These are phyloP conservation scores for Diaporthe aspalathi DNA, from an alignment of 2,329 filamentous ascomycete species.

Conservation along the genomic window DNA sequence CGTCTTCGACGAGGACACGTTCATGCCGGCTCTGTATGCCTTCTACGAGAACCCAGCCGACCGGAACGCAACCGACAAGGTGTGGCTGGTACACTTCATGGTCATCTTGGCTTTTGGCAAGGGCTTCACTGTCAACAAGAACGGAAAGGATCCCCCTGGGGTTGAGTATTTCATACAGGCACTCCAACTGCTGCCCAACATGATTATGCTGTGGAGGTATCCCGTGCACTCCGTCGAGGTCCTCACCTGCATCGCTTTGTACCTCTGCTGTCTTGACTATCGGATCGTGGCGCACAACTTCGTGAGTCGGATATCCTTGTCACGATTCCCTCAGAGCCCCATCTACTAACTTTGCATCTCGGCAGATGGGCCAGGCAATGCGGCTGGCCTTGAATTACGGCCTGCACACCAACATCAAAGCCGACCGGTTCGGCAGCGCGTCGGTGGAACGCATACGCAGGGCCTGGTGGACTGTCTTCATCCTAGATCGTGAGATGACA, in stretches of 20 bases:
- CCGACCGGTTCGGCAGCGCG: conserved; percentile 53
- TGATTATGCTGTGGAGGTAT: conserved; percentile 21
- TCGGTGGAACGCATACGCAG: conserved; percentile 59
- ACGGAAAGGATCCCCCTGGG: conserved; percentile 55
- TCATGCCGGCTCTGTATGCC: conserved; percentile 52
- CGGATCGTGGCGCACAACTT: conserved; percentile 16
- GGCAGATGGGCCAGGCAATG: conserved; percentile 62
- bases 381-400: conserved; percentile 61
- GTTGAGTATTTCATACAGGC: conserved; percentile 59
- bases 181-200: conserved; percentile 47
- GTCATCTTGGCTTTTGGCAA: conserved; percentile 67
- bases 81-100: conserved; percentile 67
- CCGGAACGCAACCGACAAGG: conserved; percentile 35
- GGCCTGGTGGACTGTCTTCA: conserved; percentile 66
- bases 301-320: neutral
- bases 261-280: conserved; percentile 48
- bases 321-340: too few species aligned
- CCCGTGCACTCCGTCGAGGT: conserved; percentile 51
- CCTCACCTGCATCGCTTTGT: conserved; percentile 62
- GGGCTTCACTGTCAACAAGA: conserved; percentile 58
- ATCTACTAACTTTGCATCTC: neutral
- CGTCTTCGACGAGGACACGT: conserved; percentile 64
- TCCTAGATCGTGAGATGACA: conserved; percentile 65
- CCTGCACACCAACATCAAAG: conserved; percentile 64
- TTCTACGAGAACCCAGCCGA: conserved; percentile 44